Base-by-base conservation (phyloP, 495 filamentous ascomycete species). In the Hypoxylon intermedium region DNA sequence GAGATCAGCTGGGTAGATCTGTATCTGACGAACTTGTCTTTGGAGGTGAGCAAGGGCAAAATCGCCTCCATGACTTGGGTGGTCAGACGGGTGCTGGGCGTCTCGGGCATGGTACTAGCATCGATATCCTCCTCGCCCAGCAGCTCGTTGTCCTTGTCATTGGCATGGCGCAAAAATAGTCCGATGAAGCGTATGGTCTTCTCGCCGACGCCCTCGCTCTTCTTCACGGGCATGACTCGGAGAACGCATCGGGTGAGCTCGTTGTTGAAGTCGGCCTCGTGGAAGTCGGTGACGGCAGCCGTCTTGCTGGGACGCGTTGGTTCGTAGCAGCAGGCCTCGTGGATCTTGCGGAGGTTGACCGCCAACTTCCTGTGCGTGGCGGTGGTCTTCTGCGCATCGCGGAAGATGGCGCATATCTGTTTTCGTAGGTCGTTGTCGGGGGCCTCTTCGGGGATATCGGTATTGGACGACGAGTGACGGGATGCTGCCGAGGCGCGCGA, bases 1-100 rank as follows among this genome's bases (percentile, higher is more conserved):
- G 92, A 87, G 38, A 93, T 85, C 11, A 97, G 83, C 72, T 99
- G 94, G 0, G 93, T 91, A 7, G 92, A 84, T 54, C 94, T 84
- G 75, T 93, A 98, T 38, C 95, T 85, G 21, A 98, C 90, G 42
- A 85, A 86, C 74, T 96, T 97, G 74, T 99, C 94, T 72, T 95
- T 97, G 11, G 89, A 83, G 2, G 77, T 75, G 20, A 97, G 73
- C 11, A 96, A 70, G 21, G 89, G 88, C 9, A 92, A 76, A 31
- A 93, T 66, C 11, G 83, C 78, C 19, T 82, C 77, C 47, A 95
- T 81, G 11, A 98, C 75, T n/a, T 86, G 81, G 6, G 72, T 71
- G 0, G 89, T 89, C 16, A 98, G 80, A 33, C 93, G 86, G 18
- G 85, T 87, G 50, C 83, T 91, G 3, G 94, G 91, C 0, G 91